These are phyloP conservation scores for Diaporthe sp. DNA, from an alignment of 2,329 filamentous ascomycete genomes.

Conservation along the genomic window DNA sequence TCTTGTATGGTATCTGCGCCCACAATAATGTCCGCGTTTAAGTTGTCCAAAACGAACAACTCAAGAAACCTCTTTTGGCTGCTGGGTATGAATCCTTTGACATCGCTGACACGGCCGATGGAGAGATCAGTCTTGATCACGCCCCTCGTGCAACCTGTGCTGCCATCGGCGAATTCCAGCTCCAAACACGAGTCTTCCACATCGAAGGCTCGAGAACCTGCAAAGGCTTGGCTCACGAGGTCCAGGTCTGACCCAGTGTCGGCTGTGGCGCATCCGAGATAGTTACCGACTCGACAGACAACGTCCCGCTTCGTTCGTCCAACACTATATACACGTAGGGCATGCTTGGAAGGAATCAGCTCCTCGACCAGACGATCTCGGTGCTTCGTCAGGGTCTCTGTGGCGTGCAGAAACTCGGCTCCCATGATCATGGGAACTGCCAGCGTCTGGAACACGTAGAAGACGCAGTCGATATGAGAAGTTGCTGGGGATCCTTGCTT, in stretches of 20 bases:
- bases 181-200: too few relatives aligned
- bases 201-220: too few relatives aligned
- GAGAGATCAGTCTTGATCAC: background rate
- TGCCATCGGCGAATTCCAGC: background rate
- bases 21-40: background rate
- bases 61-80: too few relatives aligned
- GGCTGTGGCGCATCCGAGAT: background rate
- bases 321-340: background rate
- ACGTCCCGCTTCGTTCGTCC: background rate
- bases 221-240: too few relatives aligned
- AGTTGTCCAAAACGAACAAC: too few relatives aligned
- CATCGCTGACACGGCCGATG: too few relatives aligned
- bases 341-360: background rate
- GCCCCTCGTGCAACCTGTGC: background rate
- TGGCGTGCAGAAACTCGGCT: background rate
- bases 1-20: background rate
- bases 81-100: too few relatives aligned
- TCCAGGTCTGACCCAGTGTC: background rate
- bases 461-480: background rate
- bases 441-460: background rate
- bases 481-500: rapidly evolving
- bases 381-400: background rate
- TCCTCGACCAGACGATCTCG: background rate
- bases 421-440: background rate
- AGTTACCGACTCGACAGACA: background rate